Evolutionary conservation across 108 stramenopile genomes (phyloP).

Genomic region (Cafeteria roenbergensis): DNA sequence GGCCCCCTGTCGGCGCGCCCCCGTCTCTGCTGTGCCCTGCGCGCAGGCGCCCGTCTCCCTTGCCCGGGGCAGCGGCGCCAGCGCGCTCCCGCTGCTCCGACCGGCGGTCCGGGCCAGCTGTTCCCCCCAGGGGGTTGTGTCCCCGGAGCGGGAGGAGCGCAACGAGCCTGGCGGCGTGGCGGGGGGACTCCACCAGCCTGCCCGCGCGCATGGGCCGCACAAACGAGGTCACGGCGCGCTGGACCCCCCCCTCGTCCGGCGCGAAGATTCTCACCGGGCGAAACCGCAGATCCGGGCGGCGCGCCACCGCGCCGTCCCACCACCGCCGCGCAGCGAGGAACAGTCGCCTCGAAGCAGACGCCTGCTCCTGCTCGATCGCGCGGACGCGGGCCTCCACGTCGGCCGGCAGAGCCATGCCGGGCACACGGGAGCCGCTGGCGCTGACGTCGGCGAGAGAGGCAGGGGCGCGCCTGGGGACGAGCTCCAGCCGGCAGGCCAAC

Average conservation of each 20-base stretch:
- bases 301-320: conserved; percentile 29
- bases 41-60: too few relatives aligned
- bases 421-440: background rate
- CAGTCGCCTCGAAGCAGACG: conserved; percentile 27
- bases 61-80: too few relatives aligned
- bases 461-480: conserved; percentile 4
- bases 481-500: conserved; percentile 2
- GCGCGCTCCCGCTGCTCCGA: too few relatives aligned
- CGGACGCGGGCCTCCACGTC: background rate
- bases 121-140: too few relatives aligned
- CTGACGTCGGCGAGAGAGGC: background rate
- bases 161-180: conserved; percentile 28
- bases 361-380: background rate
- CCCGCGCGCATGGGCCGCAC: conserved; percentile 20
- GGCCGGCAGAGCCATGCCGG: background rate
- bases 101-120: too few relatives aligned
- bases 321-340: conserved; percentile 35
- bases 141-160: conserved; percentile 21
- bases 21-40: too few relatives aligned
- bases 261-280: conserved; percentile 29
- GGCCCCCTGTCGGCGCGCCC: too few relatives aligned
- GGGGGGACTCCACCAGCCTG: conserved; percentile 15
- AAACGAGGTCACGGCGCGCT: conserved; percentile 32
- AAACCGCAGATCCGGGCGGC: background rate
- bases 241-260: conserved; percentile 31